Conservation (phyloP, 2,329 filamentous ascomycete species). For the Colletotrichum sp. region DNA sequence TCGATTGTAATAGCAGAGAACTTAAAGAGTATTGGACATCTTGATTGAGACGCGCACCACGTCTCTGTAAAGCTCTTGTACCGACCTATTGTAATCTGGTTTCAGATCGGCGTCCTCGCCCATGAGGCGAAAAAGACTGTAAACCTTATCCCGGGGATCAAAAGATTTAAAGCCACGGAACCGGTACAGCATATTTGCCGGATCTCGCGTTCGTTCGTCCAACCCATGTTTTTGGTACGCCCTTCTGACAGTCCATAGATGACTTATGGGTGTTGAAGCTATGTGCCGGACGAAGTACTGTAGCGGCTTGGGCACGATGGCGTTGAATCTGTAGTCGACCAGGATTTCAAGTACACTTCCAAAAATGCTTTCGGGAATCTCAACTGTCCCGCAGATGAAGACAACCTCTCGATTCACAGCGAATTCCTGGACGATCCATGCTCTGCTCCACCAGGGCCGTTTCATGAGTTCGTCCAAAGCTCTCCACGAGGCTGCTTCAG, state of each 20-base stretch:
- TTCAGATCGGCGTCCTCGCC: not conserved
- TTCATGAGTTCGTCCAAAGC: not conserved
- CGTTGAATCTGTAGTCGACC: not conserved
- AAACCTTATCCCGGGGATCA: not conserved
- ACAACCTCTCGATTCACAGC: not conserved
- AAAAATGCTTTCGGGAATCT: not conserved
- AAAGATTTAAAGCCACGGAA: not conserved
- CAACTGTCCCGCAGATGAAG: not conserved
- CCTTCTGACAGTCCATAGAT: not conserved
- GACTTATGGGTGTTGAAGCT: not conserved
- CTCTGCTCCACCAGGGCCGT: not conserved
- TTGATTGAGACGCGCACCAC: not conserved
- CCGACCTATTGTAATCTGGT: rapidly evolving
- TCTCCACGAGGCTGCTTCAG: not conserved
- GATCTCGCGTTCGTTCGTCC: not conserved
- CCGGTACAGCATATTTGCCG: not conserved
- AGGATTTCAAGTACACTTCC: not conserved
- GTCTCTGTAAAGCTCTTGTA: not conserved
- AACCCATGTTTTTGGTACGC: not conserved
- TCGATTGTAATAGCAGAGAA: not conserved
- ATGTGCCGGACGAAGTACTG: not conserved
- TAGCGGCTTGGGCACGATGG: not conserved
- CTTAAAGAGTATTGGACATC: rapidly evolving
- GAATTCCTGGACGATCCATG: not conserved
- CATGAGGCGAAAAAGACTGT: not conserved